Base-by-base conservation (phyloP, 2,329 filamentous ascomycete genomes). In the Tympanopsis confertula region DNA sequence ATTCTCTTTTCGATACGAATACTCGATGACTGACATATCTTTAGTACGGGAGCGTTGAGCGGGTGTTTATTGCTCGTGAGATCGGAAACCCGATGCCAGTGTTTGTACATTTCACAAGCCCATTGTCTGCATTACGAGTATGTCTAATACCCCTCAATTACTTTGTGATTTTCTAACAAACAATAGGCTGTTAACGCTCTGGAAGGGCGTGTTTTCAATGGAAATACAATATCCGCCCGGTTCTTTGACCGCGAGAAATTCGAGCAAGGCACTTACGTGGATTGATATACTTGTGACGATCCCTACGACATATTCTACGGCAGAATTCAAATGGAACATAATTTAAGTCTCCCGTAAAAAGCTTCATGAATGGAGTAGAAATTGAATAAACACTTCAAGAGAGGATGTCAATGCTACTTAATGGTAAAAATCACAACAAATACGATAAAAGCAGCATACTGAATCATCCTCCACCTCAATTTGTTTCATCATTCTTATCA, bases 21-120 rank as follows among this genome's bases (percentile, higher is more conserved):
- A 14, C n/a, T 28, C 18, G 19, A 15, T 24, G 4, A 13, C 14
- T 39, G 13, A 19, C 37, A 41, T 44, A 40, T 36, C 38, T 17
- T 40, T 18, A 86, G 77, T 94, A 94, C 54, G 87, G 88, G 13
- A 73, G 77, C 33, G 82, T 94, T 4, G 84, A 93, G 57, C 69
- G 86, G 46, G 67, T 94, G 14, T 81, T 80, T 50, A 79, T 95
- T 41, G 76, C 85, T 50, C 30, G 30, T 33, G 30, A 66, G 76
- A 33, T 63, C 70, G 45, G 66, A 66, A 36, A 60, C 66, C 12
- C 74, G 78, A 38, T 33, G 30, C 30, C 30, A 7, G 91, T 98
- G 4, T 96, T 94, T 57, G 86, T 98, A 56, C 86, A 93, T 56
- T 98, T 96, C 54, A 89, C 85, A 2, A 83, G 82, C 46, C 75